Evolutionary conservation across 768 basidiomycete species (phyloP).

Genomic region (Leccinum variicolor): DNA sequence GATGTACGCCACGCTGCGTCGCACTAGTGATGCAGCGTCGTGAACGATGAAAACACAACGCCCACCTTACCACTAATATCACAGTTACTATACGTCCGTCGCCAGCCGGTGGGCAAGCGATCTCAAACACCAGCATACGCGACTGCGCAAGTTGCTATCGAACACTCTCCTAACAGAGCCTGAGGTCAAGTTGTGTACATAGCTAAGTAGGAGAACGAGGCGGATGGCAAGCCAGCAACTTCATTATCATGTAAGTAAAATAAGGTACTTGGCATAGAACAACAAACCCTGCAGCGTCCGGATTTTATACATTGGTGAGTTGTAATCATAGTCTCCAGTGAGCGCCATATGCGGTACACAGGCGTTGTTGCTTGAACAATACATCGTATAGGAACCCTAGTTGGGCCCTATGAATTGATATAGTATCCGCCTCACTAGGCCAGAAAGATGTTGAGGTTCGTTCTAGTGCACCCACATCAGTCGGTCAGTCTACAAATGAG

Average conservation of each 20-base stretch:
- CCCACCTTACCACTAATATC: background rate
- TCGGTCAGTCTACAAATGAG: background rate
- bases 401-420: conserved; percentile 92
- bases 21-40: background rate
- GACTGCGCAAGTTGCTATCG: too few species aligned
- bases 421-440: conserved; percentile 73
- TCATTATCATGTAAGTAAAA: background rate
- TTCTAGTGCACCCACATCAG: conserved; percentile 31
- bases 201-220: too few species aligned
- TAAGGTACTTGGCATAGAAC: background rate
- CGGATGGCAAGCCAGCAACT: background rate
- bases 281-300: background rate
- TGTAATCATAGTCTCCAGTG: background rate
- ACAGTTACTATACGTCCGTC: background rate
- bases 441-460: conserved; percentile 79
- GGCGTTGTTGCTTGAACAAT: background rate
- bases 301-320: background rate
- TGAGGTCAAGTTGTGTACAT: too few species aligned
- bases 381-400: conserved; percentile 27
- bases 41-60: background rate
- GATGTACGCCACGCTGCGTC: background rate
- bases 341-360: background rate
- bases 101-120: background rate
- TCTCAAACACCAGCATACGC: background rate
- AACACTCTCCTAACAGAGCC: too few species aligned